Evolutionary conservation across 106 monocot species (phyloP).

Genomic region (Acanthochlamys bracteata): DNA sequence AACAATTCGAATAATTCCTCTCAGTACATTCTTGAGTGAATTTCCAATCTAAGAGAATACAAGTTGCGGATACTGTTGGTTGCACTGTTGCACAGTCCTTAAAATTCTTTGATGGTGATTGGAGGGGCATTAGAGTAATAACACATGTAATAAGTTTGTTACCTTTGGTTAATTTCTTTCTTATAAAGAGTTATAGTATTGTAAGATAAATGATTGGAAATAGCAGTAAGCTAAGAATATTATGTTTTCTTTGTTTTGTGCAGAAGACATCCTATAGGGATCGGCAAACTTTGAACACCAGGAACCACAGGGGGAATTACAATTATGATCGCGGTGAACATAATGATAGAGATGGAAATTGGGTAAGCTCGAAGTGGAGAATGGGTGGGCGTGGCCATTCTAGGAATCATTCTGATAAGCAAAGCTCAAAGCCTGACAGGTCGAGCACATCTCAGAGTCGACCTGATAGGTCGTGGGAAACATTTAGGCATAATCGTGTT

Average conservation of each 20-base stretch:
- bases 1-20: no score
- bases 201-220: neutral
- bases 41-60: neutral
- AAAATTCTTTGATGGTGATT: no score
- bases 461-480: conserved; percentile 27
- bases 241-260: neutral
- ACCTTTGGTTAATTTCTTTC: neutral
- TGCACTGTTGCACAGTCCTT: no score
- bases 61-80: no score
- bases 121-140: neutral
- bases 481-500: conserved; percentile 25
- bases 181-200: neutral
- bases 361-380: conserved; percentile 51
- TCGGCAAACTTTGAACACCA: conserved; percentile 33
- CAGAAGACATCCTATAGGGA: conserved; percentile 59
- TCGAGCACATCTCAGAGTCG: conserved; percentile 15
- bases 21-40: neutral
- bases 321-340: conserved; percentile 30
- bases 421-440: conserved; percentile 21
- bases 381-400: conserved; percentile 24
- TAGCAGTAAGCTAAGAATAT: neutral
- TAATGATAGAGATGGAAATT: conserved; percentile 46
- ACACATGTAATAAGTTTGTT: neutral
- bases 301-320: conserved; percentile 43
- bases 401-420: conserved; percentile 34